These are phyloP conservation scores for Aspergillus floridensis DNA, from an alignment of 2,329 filamentous ascomycete species.

Conservation along the genomic window DNA sequence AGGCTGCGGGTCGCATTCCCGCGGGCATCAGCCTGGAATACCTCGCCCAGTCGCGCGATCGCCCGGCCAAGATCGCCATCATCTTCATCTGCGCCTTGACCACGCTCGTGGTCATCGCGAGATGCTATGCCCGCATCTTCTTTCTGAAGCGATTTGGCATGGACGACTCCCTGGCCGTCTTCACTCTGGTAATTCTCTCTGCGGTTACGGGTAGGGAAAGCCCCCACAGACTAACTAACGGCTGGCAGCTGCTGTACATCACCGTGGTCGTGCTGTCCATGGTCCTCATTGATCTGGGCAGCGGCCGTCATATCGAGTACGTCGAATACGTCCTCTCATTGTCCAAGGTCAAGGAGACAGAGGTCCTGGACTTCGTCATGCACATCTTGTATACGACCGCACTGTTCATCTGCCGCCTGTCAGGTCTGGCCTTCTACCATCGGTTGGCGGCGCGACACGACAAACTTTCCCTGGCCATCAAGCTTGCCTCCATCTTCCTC, in stretches of 20 bases:
- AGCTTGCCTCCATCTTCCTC: conserved; percentile 34
- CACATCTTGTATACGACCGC: conserved; percentile 54
- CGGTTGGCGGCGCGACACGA: conserved; percentile 42
- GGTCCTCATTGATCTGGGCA: conserved; percentile 49
- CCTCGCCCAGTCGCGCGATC: conserved; percentile 29
- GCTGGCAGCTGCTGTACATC: conserved; percentile 34
- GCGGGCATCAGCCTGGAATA: conserved; percentile 24
- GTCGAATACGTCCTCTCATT: conserved; percentile 48
- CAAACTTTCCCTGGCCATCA: conserved; percentile 23
- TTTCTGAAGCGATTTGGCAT: conserved; percentile 44
- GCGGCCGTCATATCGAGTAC: conserved; percentile 39
- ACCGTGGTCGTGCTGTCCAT: conserved; percentile 46
- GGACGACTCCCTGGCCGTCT: conserved; percentile 52
- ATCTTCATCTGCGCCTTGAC: conserved; percentile 29
- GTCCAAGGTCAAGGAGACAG: conserved; percentile 41
- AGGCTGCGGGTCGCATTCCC: conserved; percentile 29
- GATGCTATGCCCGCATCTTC: conserved; percentile 47
- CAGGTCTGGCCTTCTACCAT: conserved; percentile 53
- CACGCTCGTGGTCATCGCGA: conserved; percentile 38
- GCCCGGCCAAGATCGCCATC: conserved; percentile 27
- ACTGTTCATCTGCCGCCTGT: conserved; percentile 51
- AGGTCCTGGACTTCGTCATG: conserved; percentile 51
- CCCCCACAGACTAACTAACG: background rate
- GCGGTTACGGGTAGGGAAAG: conserved; percentile 4
- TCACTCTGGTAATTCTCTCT: conserved; percentile 42